Evolutionary conservation across 306 rosid genomes (phyloP).

Genomic region (Inga leiocalycina): DNA sequence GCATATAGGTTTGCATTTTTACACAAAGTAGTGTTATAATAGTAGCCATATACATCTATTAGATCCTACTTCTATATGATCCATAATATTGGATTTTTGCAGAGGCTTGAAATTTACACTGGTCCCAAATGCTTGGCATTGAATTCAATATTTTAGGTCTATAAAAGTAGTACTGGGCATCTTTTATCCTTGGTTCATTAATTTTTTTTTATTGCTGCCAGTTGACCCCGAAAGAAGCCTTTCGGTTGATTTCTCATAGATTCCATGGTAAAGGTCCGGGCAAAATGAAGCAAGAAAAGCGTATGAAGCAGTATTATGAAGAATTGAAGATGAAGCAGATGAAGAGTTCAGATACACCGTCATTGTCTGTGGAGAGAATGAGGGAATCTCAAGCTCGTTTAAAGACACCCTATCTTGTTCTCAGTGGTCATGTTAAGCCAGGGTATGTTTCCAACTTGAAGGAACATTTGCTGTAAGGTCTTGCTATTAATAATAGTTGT

Average conservation of each 20-base stretch:
- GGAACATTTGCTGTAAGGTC: conserved; percentile 2
- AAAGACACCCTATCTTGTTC: conserved; percentile 93
- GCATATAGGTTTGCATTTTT: neutral
- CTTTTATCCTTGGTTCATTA: conserved; percentile 19
- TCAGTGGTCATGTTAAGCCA: conserved; percentile 92
- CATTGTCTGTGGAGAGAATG: conserved; percentile 90
- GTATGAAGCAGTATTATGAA: conserved; percentile 84
- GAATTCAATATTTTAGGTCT: conserved; percentile 32
- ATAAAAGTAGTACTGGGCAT: neutral
- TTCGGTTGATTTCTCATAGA: conserved; percentile 74
- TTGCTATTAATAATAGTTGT: neutral
- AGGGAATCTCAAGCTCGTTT: conserved; percentile 86
- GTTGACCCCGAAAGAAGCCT: conserved; percentile 98
- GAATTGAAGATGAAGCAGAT: conserved; percentile 90
- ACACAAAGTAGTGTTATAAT: neutral
- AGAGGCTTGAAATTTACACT: conserved; percentile 6
- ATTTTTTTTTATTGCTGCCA: conserved; percentile 42
- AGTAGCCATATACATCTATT: neutral
- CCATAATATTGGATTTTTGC: conserved; percentile 7
- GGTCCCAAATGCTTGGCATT: neutral
- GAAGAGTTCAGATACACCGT: conserved; percentile 96
- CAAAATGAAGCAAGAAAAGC: conserved; percentile 97
- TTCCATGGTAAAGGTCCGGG: conserved; percentile 98
- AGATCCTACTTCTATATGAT: conserved; percentile 3
- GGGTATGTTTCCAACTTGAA: conserved; percentile 60